Conservation (phyloP, 1,139 yeast species). For the Blastobotrys persicus region DNA sequence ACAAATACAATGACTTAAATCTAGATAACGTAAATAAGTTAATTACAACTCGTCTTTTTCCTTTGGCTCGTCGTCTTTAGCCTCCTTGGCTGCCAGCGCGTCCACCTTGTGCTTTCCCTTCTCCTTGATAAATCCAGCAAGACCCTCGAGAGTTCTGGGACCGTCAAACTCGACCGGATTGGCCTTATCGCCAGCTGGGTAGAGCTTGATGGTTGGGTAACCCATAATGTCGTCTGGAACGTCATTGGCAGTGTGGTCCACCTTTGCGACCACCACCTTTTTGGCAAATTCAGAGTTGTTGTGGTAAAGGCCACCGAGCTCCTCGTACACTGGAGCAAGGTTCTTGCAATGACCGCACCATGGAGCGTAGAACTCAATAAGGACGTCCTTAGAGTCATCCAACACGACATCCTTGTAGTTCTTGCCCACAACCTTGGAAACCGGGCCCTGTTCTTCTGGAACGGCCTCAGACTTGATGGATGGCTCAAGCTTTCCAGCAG, state of each 20-base stretch:
- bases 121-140: slow-evolving; percentile 67
- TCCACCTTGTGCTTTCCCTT: slow-evolving; percentile 61
- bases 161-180: slow-evolving; percentile 70
- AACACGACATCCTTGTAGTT: slow-evolving; percentile 70
- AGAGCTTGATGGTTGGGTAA: slow-evolving; percentile 89
- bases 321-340: slow-evolving; percentile 89
- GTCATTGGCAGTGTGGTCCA: slow-evolving; percentile 89
- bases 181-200: slow-evolving; percentile 85
- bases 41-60: slow-evolving; percentile 48
- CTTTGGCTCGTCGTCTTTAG: slow-evolving; percentile 29
- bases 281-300: slow-evolving; percentile 42
- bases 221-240: slow-evolving; percentile 80
- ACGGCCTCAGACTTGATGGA: slow-evolving; percentile 81
- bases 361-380: slow-evolving; percentile 94
- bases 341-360: slow-evolving; percentile 99
- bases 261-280: slow-evolving; percentile 73
- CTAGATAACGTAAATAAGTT: slow-evolving; percentile 3
- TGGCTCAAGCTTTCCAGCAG: slow-evolving; percentile 65
- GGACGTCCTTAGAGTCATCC: slow-evolving; percentile 75
- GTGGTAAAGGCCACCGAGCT: slow-evolving; percentile 67
- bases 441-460: slow-evolving; percentile 78
- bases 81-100: slow-evolving; percentile 40
- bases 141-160: slow-evolving; percentile 69
- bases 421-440: slow-evolving; percentile 77
- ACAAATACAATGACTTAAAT: background rate